Conservation (phyloP, 108 stramenopile genomes). For the Nitzschia inconspicua region DNA sequence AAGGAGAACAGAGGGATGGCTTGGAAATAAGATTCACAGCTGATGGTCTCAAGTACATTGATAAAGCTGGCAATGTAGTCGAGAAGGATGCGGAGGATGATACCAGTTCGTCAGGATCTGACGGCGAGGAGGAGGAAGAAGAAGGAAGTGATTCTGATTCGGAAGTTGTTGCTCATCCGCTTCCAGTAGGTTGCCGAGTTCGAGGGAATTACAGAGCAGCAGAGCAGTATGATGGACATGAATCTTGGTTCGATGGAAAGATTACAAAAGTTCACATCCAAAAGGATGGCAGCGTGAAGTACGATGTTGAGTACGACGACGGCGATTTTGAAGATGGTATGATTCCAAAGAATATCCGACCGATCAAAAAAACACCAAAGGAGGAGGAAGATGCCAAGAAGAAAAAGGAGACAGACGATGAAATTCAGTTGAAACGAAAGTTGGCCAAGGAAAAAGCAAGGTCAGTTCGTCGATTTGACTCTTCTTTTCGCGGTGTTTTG, state of each 20-base stretch:
- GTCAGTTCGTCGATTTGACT: slow-evolving; percentile 38
- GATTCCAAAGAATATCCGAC: slow-evolving; percentile 55
- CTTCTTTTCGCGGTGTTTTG: slow-evolving; percentile 13
- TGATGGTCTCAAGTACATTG: slow-evolving; percentile 78
- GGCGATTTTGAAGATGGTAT: slow-evolving; percentile 86
- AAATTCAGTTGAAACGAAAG: slow-evolving; percentile 52
- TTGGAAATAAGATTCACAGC: slow-evolving; percentile 67
- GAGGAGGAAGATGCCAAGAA: slow-evolving; percentile 46
- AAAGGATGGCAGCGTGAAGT: slow-evolving; percentile 40
- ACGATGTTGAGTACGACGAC: slow-evolving; percentile 84
- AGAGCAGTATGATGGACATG: slow-evolving; percentile 75
- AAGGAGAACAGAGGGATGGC: slow-evolving; percentile 32
- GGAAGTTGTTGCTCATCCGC: slow-evolving; percentile 16
- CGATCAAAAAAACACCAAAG: slow-evolving; percentile 34
- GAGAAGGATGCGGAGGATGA: slow-evolving; percentile 53
- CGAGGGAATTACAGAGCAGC: slow-evolving; percentile 73
- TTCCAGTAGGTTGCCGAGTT: slow-evolving; percentile 60
- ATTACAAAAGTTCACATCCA: slow-evolving; percentile 45
- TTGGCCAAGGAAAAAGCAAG: slow-evolving; percentile 73
- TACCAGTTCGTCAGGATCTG: background rate
- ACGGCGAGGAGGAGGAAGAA: slow-evolving; percentile 1
- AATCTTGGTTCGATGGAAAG: slow-evolving; percentile 70
- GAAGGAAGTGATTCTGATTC: slow-evolving; percentile 37
- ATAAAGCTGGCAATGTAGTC: slow-evolving; percentile 68
- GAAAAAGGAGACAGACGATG: slow-evolving; percentile 25